Conservation (phyloP, 441 rosid genomes). For the Jatropha podagrica region DNA sequence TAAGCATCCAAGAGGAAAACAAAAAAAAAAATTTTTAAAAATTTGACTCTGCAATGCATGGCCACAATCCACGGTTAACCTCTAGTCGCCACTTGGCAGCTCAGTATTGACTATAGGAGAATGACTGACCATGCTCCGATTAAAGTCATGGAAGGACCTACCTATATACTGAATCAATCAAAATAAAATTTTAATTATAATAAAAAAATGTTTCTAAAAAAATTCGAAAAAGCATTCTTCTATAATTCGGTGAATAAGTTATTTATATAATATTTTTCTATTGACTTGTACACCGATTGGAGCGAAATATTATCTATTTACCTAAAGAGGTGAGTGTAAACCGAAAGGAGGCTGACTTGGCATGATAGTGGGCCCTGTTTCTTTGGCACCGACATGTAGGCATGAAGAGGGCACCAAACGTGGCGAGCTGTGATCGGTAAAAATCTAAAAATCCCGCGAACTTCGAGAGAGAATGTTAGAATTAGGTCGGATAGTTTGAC, state of each 20-base stretch:
- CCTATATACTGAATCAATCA: too few species aligned
- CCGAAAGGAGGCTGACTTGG: slow-evolving; percentile 1
- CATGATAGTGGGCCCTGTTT: slow-evolving; percentile 15
- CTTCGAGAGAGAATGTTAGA: not conserved
- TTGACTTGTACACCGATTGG: too few species aligned
- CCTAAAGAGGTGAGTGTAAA: slow-evolving; percentile 15
- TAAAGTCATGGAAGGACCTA: not conserved
- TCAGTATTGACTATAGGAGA: not conserved
- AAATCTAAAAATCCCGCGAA: not conserved
- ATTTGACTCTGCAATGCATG: not conserved
- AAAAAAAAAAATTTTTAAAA: not conserved
- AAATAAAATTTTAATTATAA: too few species aligned
- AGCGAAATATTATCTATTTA: not conserved
- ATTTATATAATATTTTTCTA: too few species aligned
- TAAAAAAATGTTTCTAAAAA: too few species aligned
- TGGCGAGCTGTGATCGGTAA: not conserved
- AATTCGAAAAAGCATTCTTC: too few species aligned
- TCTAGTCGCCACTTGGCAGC: not conserved
- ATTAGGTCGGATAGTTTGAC: slow-evolving; percentile 7
- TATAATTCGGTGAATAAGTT: too few species aligned
- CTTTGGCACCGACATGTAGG: slow-evolving; percentile 14
- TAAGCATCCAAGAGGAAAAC: not conserved
- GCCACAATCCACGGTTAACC: not conserved
- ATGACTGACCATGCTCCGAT: slow-evolving; percentile 1
- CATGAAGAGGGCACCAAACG: not conserved